Evolutionary conservation across 2,329 filamentous ascomycete genomes (phyloP), one percentile per base, ranked within the genome.

Genomic region (Cryphonectria japonica): DNA sequence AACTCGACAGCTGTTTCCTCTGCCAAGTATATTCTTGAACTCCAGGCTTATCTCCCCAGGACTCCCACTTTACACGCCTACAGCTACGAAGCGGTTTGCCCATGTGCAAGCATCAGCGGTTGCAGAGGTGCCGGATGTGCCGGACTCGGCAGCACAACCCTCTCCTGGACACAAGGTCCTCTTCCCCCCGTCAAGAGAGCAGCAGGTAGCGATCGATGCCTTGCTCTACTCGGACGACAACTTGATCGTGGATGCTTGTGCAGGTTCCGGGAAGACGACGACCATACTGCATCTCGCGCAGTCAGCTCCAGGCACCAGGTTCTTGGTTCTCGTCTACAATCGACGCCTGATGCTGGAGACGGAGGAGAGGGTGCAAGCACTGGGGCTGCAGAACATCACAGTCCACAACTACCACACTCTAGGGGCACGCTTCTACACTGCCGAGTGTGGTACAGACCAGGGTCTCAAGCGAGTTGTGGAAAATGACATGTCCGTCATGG

Each of bases 391-490:
- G n/a, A 70, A 72, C 46, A 41, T 72, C 64, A 72, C 71, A 2
- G 68, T 72, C 1, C 14, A 68, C 16, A 72, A 72, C n/a, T 72
- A 72, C 4, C 71, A 72, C 60, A 52, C 68, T 14, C 65, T 72
- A 1, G 71, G 71, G 8, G 37, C 50, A 8, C 66, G 71, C 11
- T 72, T 64, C 39, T 72, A 72, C 60, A 70, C 71, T 2, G 16
- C 52, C 9, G 71, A 72, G 52, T 72, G 71, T 9, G 68, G 60
- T 26, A 72, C 68, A 13, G 71, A 72, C 46, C 71, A 72, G 29
- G 71, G 71, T 7, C 60, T 72, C 32, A 72, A 72, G 65, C 71
- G 71, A 11, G 61, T 72, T 3, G 68, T 70, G n/a, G 71, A 72
- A 43, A 52, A 70, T 11, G 59, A 72, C 43, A 72, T 70, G 71